phyloP scores from a whole-genome alignment of 2,329 filamentous ascomycete species.

The Neonectria magnoliae region DNA sequence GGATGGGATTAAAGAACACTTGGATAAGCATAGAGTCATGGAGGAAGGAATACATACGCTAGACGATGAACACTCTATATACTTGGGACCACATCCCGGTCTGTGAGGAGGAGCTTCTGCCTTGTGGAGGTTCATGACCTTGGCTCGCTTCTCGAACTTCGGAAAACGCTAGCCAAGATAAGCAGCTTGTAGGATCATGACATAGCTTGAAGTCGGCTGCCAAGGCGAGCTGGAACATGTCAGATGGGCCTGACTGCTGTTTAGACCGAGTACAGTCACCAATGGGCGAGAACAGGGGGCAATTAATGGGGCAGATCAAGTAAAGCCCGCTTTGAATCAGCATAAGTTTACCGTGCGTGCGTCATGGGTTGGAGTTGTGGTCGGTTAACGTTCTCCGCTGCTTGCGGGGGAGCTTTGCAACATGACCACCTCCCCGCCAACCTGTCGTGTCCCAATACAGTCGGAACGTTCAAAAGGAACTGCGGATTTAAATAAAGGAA shows the following conservation, averaged over 20 bases:
- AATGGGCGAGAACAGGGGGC: not conserved
- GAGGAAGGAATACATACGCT: not conserved
- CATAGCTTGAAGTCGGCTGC: not conserved
- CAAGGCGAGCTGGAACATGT: not conserved
- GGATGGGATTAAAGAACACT: not conserved
- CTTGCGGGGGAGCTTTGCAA: slow-evolving; percentile 2
- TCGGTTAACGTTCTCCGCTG: slow-evolving; percentile 30
- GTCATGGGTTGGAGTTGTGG: slow-evolving; percentile 5
- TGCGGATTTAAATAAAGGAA: not conserved
- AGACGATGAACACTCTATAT: not conserved
- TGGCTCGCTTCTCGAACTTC: not conserved
- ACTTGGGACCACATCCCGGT: not conserved
- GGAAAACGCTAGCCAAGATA: slow-evolving; percentile 26
- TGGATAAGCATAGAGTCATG: not conserved
- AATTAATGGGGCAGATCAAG: not conserved
- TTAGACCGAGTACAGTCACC: not conserved
- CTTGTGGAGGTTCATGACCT: slow-evolving; percentile 8
- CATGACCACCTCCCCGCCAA: not conserved
- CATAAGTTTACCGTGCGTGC: not conserved
- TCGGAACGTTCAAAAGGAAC: not conserved
- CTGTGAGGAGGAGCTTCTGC: not conserved
- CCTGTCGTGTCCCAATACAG: too few relatives aligned
- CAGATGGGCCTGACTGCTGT: not conserved
- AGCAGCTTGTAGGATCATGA: not conserved
- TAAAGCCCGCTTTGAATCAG: slow-evolving; percentile 2